These are phyloP conservation scores for Suillus lakei DNA, from an alignment of 768 basidiomycete genomes.

Conservation along the genomic window DNA sequence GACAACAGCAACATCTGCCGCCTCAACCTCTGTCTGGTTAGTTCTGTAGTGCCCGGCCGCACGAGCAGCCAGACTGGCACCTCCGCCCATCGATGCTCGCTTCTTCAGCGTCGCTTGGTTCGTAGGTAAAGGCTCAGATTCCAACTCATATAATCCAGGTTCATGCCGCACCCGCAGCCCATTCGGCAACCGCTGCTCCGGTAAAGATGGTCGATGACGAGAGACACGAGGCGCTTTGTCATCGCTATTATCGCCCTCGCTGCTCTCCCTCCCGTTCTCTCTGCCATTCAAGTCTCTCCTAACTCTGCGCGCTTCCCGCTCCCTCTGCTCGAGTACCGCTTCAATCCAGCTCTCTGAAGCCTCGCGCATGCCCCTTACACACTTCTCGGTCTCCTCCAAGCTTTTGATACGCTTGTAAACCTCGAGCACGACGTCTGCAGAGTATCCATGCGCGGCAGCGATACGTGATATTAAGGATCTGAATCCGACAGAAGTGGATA, in stretches of 20 bases:
- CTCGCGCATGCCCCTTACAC: constrained; percentile 43
- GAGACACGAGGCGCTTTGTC: background rate
- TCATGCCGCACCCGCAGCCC: constrained; percentile 16
- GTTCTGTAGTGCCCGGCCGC: background rate
- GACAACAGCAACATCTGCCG: background rate
- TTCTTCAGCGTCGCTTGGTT: constrained; percentile 34
- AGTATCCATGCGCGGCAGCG: constrained; percentile 50
- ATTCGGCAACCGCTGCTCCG: background rate
- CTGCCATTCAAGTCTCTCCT: background rate
- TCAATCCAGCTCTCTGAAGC: constrained; percentile 37
- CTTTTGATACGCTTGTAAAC: constrained; percentile 40
- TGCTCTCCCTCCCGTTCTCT: constrained; percentile 13
- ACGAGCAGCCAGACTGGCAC: background rate
- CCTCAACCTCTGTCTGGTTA: background rate
- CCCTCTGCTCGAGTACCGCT: constrained; percentile 1
- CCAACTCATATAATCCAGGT: constrained; percentile 15
- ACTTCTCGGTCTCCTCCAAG: constrained; percentile 43
- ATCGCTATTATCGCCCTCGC: no score
- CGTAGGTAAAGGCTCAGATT: constrained; percentile 34
- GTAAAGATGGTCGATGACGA: background rate
- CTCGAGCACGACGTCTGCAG: constrained; percentile 42
- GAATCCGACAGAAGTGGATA: constrained; percentile 33
- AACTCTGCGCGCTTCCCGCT: background rate
- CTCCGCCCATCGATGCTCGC: constrained; percentile 3
- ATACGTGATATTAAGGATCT: constrained; percentile 41